phyloP scores from a whole-genome alignment of 352 stramenopile genomes.

The Phytopythium ostracodes region DNA sequence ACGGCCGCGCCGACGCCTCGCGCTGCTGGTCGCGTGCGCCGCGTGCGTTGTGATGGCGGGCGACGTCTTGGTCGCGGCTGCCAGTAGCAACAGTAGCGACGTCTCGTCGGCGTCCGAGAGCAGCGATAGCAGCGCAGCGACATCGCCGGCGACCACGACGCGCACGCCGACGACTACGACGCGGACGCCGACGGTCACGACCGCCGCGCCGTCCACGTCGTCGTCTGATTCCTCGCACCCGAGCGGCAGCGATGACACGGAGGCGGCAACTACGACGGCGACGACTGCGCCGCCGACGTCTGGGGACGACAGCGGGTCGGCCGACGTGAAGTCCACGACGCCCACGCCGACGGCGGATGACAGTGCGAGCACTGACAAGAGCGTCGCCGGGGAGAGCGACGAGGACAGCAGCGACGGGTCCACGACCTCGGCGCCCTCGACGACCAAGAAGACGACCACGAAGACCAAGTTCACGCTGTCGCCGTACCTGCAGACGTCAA shows the following conservation, averaged over 20 bases:
- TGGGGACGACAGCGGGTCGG: background rate
- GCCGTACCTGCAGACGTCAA: slow-evolving; percentile 24
- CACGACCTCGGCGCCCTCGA: slow-evolving; percentile 7
- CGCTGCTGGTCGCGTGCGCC: slow-evolving; percentile 5
- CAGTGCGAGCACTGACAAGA: background rate
- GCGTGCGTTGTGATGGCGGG: background rate
- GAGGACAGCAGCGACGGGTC: slow-evolving; percentile 10
- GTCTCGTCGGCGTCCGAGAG: background rate
- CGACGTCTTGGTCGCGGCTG: background rate
- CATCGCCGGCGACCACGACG: background rate
- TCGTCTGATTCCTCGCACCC: background rate
- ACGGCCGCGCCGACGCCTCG: slow-evolving; percentile 1
- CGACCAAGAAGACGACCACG: slow-evolving; percentile 17
- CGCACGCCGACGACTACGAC: background rate
- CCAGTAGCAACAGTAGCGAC: background rate
- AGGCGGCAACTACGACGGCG: background rate
- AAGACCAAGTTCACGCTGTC: slow-evolving; percentile 26
- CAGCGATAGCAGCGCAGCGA: background rate
- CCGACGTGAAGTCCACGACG: background rate
- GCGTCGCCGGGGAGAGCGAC: slow-evolving; percentile 4
- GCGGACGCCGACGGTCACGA: background rate
- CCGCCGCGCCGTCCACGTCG: background rate
- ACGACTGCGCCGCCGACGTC: background rate
- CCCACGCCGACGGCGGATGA: background rate
- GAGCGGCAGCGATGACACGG: background rate